These are phyloP conservation scores for Trypanosoma rangeli DNA, from an alignment of 208 protist species.

Conservation along the genomic window DNA sequence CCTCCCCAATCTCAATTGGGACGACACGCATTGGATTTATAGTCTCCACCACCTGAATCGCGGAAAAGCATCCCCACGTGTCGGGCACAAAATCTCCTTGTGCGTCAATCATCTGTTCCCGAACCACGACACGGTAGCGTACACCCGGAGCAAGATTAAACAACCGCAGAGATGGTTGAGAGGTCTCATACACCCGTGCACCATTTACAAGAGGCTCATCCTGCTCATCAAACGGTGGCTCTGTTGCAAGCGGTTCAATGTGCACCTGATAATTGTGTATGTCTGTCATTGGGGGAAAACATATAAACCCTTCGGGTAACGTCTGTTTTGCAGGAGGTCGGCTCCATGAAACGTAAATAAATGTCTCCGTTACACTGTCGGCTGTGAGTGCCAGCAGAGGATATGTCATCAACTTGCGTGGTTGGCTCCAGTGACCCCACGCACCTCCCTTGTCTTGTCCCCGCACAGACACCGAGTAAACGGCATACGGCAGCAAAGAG, in stretches of 20 bases:
- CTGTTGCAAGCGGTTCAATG: constrained; percentile 66
- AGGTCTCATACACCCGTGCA: constrained; percentile 88
- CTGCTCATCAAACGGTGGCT: constrained; percentile 69
- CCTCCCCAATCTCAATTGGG: constrained; percentile 87
- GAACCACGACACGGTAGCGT: constrained; percentile 78
- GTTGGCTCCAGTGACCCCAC: constrained; percentile 89
- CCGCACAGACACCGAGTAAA: constrained; percentile 77
- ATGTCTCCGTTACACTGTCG: constrained; percentile 81
- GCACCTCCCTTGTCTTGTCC: constrained; percentile 66
- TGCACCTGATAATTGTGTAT: constrained; percentile 91
- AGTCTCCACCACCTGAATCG: constrained; percentile 63
- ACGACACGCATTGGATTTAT: constrained; percentile 67
- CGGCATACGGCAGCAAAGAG: constrained; percentile 58
- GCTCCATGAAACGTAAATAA: constrained; percentile 75
- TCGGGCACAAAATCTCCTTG: constrained; percentile 48
- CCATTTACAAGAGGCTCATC: constrained; percentile 84
- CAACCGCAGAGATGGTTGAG: constrained; percentile 80
- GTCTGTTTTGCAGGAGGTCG: constrained; percentile 38
- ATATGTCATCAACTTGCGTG: constrained; percentile 59
- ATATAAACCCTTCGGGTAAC: constrained; percentile 37
- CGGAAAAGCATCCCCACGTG: constrained; percentile 64
- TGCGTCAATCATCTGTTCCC: constrained; percentile 77
- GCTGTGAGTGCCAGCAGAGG: constrained; percentile 68
- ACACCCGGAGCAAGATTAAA: constrained; percentile 81
- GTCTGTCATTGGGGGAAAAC: constrained; percentile 64